Conservation (phyloP, 31 red algal genomes). For the Endocladia muricata region DNA sequence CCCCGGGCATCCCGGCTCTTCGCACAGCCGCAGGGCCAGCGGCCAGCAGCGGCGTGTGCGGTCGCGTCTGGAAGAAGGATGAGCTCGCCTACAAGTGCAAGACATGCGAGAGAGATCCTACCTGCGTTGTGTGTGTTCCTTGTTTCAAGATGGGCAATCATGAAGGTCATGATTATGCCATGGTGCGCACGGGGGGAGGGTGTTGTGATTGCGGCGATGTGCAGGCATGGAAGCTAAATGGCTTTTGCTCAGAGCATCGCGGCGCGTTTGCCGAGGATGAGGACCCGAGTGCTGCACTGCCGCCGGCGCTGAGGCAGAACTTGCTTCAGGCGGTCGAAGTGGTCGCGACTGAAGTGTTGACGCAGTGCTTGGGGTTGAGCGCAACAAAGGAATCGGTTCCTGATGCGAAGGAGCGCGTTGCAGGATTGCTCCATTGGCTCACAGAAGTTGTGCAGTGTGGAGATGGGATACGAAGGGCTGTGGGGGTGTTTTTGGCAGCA, state of each 20-base stretch:
- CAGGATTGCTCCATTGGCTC: conserved; percentile 45
- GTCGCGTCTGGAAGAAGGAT: conserved; percentile 72
- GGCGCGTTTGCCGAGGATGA: conserved; percentile 68
- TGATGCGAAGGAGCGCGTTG: neutral
- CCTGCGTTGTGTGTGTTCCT: conserved; percentile 84
- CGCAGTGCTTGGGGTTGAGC: neutral
- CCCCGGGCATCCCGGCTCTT: conserved; percentile 32
- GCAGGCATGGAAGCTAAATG: conserved; percentile 69
- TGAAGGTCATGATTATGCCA: conserved; percentile 83
- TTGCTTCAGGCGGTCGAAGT: conserved; percentile 24
- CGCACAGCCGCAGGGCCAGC: conserved; percentile 42
- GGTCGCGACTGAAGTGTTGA: conserved; percentile 10
- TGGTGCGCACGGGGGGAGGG: conserved; percentile 82
- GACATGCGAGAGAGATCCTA: conserved; percentile 89
- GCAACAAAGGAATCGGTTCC: neutral
- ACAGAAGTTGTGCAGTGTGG: conserved; percentile 40
- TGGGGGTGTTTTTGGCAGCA: conserved; percentile 35
- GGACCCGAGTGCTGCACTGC: conserved; percentile 32
- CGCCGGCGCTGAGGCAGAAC: conserved; percentile 25
- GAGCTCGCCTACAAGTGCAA: conserved; percentile 91
- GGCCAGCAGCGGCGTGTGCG: conserved; percentile 75
- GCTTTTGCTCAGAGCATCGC: conserved; percentile 70
- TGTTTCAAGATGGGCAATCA: conserved; percentile 87
- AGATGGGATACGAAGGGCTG: conserved; percentile 58
- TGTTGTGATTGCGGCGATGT: conserved; percentile 95